A percentile compares a stretch with the other conserved stretches of the same genome.
These are phyloP conservation scores for Leishmania amazonensis DNA, from an alignment of 208 protist species.

Conservation along the genomic window DNA sequence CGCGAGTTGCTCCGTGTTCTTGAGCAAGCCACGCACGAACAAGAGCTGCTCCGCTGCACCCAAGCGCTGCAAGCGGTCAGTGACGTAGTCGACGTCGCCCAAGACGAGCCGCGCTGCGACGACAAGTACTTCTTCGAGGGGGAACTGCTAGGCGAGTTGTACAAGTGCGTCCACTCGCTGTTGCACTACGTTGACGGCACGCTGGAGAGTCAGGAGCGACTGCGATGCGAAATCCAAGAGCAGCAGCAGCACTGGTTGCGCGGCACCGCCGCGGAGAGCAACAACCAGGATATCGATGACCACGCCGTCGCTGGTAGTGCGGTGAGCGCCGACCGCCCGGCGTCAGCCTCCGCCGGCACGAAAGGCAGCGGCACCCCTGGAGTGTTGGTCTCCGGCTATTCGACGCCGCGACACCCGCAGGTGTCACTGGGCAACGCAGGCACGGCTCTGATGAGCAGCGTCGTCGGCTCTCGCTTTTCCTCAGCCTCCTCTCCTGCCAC, in stretches of 20 bases:
- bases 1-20: slow-evolving; percentile 70
- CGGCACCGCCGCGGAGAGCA: slow-evolving; percentile 5
- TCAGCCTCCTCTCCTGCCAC: slow-evolving; percentile 3
- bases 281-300: not conserved
- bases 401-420: slow-evolving; percentile 23
- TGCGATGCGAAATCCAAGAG: slow-evolving; percentile 48
- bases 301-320: not conserved
- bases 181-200: slow-evolving; percentile 70
- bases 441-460: slow-evolving; percentile 8
- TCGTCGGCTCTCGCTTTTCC: slow-evolving; percentile 16
- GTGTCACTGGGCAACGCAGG: slow-evolving; percentile 4
- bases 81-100: slow-evolving; percentile 39
- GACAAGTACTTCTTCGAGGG: slow-evolving; percentile 36
- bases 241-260: slow-evolving; percentile 23
- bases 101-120: slow-evolving; percentile 15
- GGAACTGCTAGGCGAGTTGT: slow-evolving; percentile 57
- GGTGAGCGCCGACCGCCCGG: not conserved
- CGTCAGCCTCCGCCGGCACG: not conserved
- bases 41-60: slow-evolving; percentile 71
- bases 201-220: slow-evolving; percentile 65
- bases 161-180: slow-evolving; percentile 49
- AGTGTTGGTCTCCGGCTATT: slow-evolving; percentile 9
- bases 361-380: not conserved
- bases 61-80: slow-evolving; percentile 55
- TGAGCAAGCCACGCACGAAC: slow-evolving; percentile 65